Evolutionary conservation across 2,329 filamentous ascomycete genomes (phyloP).

Genomic region (Phialocephala sp.): DNA sequence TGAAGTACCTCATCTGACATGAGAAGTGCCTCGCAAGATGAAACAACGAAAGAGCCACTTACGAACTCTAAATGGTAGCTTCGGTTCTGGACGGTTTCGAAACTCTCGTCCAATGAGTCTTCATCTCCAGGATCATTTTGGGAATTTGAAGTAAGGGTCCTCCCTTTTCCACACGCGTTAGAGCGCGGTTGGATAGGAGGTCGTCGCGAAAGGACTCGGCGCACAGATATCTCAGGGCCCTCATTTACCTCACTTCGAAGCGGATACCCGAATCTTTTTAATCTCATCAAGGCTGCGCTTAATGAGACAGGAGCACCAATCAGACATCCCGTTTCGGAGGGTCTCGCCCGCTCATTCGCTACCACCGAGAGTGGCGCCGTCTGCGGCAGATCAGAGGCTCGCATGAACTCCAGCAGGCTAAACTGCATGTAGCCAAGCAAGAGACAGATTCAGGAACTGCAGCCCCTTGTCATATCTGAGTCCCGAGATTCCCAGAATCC

Average conservation of each 20-base stretch:
- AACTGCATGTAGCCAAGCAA: background rate
- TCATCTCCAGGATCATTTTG: background rate
- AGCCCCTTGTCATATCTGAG: background rate
- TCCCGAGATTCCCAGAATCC: background rate
- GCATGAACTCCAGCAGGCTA: background rate
- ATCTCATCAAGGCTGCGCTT: constrained; percentile 2
- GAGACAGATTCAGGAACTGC: background rate
- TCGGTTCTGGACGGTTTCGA: constrained; percentile 1
- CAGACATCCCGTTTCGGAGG: constrained; percentile 1
- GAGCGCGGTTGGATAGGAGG: constrained; percentile 1
- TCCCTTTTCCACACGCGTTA: background rate
- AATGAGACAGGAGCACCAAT: background rate
- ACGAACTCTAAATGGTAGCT: background rate
- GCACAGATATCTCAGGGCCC: background rate
- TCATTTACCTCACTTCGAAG: constrained; percentile 3
- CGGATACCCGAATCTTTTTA: background rate
- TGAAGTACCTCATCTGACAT: background rate
- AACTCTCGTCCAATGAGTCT: background rate
- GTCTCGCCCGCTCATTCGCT: background rate
- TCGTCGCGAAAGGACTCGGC: constrained; percentile 2
- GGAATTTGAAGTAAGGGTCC: background rate
- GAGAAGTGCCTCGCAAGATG: background rate
- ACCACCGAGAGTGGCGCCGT: background rate
- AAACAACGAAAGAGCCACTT: background rate
- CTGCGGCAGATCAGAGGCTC: background rate